Conservation (phyloP, 331 rosid species). For the Rhamnella rubrinervis region DNA sequence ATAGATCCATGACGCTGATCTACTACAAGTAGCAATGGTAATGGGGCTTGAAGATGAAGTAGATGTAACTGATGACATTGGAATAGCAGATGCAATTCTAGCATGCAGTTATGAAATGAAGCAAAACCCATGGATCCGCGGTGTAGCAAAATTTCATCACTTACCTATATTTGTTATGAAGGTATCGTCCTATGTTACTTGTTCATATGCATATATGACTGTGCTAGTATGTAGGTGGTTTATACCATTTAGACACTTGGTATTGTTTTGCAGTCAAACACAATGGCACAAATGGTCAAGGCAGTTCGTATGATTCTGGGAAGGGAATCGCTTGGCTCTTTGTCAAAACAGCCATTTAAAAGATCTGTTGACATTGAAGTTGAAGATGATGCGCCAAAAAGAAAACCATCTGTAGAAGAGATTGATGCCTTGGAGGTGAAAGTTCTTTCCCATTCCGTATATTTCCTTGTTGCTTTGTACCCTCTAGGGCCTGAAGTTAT, state of each 20-base stretch:
- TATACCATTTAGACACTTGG: slow-evolving; percentile 18
- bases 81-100: slow-evolving; percentile 79
- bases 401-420: slow-evolving; percentile 92
- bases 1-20: slow-evolving; percentile 87
- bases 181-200: slow-evolving; percentile 41
- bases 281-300: slow-evolving; percentile 98
- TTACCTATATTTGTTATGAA: slow-evolving; percentile 88
- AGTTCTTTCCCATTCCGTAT: slow-evolving; percentile 22
- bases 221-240: neutral
- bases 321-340: slow-evolving; percentile 53
- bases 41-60: slow-evolving; percentile 86
- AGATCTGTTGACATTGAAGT: slow-evolving; percentile 64
- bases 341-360: slow-evolving; percentile 41
- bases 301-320: slow-evolving; percentile 87
- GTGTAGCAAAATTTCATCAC: slow-evolving; percentile 86
- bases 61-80: slow-evolving; percentile 79
- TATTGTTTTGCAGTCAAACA: slow-evolving; percentile 66
- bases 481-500: neutral
- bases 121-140: slow-evolving; percentile 83
- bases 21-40: slow-evolving; percentile 81
- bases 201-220: neutral
- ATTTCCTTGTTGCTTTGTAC: slow-evolving; percentile 6
- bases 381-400: slow-evolving; percentile 83
- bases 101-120: slow-evolving; percentile 75
- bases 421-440: slow-evolving; percentile 98